phyloP scores from a whole-genome alignment of 805 yeast species.

The Teunomyces tritomae region DNA sequence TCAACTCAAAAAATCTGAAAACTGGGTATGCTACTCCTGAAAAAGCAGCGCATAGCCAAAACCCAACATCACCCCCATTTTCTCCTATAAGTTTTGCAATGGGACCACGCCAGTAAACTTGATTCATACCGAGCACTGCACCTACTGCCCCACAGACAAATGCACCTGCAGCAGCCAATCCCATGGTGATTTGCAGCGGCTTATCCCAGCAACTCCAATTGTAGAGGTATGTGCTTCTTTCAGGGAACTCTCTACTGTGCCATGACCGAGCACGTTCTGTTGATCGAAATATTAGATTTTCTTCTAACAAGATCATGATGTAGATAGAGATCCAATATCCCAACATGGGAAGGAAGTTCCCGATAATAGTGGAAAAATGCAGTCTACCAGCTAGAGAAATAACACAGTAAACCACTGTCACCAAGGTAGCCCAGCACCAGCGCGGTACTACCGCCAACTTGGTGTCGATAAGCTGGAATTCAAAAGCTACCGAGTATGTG shows the following conservation, averaged over 20 bases:
- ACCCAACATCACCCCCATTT: constrained; percentile 19
- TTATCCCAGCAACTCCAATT: constrained; percentile 32
- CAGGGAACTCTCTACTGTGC: constrained; percentile 3
- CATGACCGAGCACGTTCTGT: not conserved
- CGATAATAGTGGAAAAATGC: constrained; percentile 67
- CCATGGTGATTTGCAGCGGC: constrained; percentile 20
- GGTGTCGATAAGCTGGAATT: constrained; percentile 62
- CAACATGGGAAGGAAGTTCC: constrained; percentile 85
- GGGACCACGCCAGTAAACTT: constrained; percentile 18
- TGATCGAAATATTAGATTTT: constrained; percentile 63
- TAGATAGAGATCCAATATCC: constrained; percentile 91
- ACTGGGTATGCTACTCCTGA: constrained; percentile 14
- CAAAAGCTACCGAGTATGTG: constrained; percentile 77
- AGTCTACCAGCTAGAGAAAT: constrained; percentile 75
- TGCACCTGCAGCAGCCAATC: constrained; percentile 14
- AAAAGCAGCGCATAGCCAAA: constrained; percentile 20
- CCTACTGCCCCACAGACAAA: constrained; percentile 17
- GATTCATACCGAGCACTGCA: constrained; percentile 22
- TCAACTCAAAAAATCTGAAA: constrained; percentile 14
- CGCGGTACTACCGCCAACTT: constrained; percentile 65
- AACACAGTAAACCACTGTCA: constrained; percentile 62
- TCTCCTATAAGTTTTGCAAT: constrained; percentile 14
- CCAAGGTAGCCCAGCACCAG: constrained; percentile 68
- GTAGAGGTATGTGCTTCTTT: constrained; percentile 13
- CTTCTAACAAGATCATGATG: constrained; percentile 66